Evolutionary conservation across 257 asterid genomes (phyloP), one percentile per base, ranked within the genome.

Genomic region (Penstemon newberryi): DNA sequence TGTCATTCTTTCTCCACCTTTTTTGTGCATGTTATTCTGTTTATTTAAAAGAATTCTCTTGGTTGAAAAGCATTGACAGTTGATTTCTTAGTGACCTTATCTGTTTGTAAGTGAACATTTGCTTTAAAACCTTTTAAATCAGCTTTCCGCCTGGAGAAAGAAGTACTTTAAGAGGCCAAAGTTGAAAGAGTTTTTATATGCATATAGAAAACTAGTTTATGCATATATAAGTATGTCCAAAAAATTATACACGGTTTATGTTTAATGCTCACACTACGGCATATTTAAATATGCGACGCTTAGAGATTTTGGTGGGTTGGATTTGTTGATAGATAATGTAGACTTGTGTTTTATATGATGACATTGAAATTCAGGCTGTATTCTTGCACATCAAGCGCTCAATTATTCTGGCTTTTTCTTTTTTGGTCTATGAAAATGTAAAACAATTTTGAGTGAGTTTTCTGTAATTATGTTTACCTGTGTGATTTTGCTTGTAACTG

Each of bases 281-380:
- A 46, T 15, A 18, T 61, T 50, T 56, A 71, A 45, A 61, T 55
- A 56, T 45, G 50, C 50, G 67, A 45, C 69, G 69, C 70, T 11
- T 52, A 25, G 65, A 45, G 71, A 60, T 56, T 69, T 67, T 41
- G 41, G 46, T 61, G 33, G 47, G 60, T 64, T 37, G 33, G 58
- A 9, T 42, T 65, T 63, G 25, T 68, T 41, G 51, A 56, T 69
- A 61, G 70, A 56, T 55, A 12, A 19, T 50, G 55, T 13, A 15
- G 69, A 39, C 63, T 11, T 63, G 54, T 65, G 63, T 40, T 58
- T 43, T 51, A 40, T 58, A 69, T 69, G 8, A 65, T 40, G 61
- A 71, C 63, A 64, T 46, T 65, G 63, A 36, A 38, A 53, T 58
- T 58, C 46, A 51, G 66, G 65, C 49, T 75, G 58, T 66, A 55